Conservation (phyloP, 495 filamentous ascomycete genomes). For the Terfezia claveryi region DNA sequence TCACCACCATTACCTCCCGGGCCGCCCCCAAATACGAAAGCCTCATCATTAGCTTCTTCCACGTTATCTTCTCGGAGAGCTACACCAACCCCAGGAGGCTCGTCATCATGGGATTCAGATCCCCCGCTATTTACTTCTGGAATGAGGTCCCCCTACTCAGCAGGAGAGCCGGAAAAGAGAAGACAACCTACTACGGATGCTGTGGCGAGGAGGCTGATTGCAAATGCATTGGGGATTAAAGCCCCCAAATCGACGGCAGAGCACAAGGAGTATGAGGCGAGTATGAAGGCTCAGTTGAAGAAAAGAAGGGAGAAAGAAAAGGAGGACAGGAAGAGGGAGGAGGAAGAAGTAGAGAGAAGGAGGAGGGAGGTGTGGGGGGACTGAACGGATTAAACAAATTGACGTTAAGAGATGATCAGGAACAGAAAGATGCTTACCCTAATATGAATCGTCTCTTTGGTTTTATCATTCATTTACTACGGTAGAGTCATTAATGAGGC, state of each 20-base stretch:
- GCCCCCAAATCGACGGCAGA: slow-evolving; percentile 59
- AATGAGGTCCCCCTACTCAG: slow-evolving; percentile 8
- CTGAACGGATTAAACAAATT: slow-evolving; percentile 17
- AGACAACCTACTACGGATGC: slow-evolving; percentile 63
- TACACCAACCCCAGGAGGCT: slow-evolving; percentile 10
- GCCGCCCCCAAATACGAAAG: slow-evolving; percentile 26
- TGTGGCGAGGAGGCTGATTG: slow-evolving; percentile 75
- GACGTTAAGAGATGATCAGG: too few species aligned
- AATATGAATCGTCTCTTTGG: too few species aligned
- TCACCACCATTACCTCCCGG: slow-evolving; percentile 18
- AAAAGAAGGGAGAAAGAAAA: slow-evolving; percentile 39
- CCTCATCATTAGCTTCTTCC: slow-evolving; percentile 39
- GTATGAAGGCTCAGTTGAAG: slow-evolving; percentile 65
- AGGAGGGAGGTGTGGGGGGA: slow-evolving; percentile 68
- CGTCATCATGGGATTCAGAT: too few species aligned
- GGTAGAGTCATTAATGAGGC: too few species aligned
- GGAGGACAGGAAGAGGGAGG: slow-evolving; percentile 28
- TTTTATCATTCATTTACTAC: too few species aligned
- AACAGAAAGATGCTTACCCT: too few species aligned
- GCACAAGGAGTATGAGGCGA: slow-evolving; percentile 65
- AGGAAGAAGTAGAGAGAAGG: slow-evolving; percentile 40
- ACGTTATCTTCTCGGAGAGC: slow-evolving; percentile 28
- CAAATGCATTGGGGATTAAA: slow-evolving; percentile 62
- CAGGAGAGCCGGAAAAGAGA: slow-evolving; percentile 5
- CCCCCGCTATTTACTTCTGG: slow-evolving; percentile 9